A percentile compares a stretch with the other conserved stretches of the same genome.
These are phyloP conservation scores for Tetracentron sinense DNA, from an alignment of 164 flowering plant genomes.

Conservation along the genomic window DNA sequence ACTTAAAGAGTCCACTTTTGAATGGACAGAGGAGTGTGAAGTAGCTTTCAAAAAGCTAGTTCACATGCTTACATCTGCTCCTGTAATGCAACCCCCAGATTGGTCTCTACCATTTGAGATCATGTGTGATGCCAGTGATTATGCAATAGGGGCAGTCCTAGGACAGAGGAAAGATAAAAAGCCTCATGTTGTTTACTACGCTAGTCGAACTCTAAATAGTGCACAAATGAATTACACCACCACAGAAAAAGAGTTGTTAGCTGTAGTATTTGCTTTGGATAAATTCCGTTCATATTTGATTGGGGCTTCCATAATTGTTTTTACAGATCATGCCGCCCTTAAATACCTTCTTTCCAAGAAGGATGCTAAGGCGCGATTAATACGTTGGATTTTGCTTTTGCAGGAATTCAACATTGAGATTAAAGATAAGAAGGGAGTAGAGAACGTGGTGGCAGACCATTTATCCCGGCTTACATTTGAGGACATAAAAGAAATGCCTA, in stretches of 20 bases:
- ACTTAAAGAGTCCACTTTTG: not conserved
- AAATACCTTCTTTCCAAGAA: not conserved
- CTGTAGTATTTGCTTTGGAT: not conserved
- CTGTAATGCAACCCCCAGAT: not conserved
- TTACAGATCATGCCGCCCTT: not conserved
- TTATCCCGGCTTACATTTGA: not conserved
- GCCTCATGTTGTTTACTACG: not conserved
- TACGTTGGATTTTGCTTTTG: not conserved
- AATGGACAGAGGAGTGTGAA: not conserved
- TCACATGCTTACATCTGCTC: not conserved
- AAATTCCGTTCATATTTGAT: not conserved
- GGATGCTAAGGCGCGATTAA: not conserved
- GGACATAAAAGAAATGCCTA: not conserved
- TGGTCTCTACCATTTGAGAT: not conserved
- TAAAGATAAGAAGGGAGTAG: not conserved
- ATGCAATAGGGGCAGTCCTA: not conserved
- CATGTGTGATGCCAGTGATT: not conserved
- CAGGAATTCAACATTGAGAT: not conserved
- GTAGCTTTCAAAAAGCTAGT: not conserved
- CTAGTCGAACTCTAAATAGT: not conserved
- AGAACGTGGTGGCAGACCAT: not conserved
- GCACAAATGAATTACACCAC: not conserved
- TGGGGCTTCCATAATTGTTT: not conserved
- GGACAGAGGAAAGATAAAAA: constrained; percentile 2
- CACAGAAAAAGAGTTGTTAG: not conserved